Base-by-base conservation (phyloP, 352 stramenopile species). In the Phytophthora pluvialis region DNA sequence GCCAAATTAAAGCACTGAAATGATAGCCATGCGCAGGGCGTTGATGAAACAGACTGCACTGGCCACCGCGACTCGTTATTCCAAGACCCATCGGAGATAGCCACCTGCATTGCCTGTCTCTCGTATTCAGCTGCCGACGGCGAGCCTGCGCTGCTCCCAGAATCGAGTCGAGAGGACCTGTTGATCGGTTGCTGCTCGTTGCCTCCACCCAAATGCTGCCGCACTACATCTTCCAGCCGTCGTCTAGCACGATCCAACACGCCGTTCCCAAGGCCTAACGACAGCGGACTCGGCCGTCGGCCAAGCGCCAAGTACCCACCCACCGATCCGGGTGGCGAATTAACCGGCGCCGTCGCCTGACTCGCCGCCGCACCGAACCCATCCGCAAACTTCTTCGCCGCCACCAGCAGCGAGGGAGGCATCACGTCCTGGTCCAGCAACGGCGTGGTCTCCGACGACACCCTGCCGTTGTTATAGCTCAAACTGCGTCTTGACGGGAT, bases 1-100 rank as follows among this genome's bases (percentile, higher is more conserved):
- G 79, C 90, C 51, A 95, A 73, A 43, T 87, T 86, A 44, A 93
- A 93, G 42, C 84, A 93, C 66, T 93, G 84, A 52, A 94, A 95
- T 6, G 87, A 95, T 38, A 95, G 62, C 87, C 87, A 95, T 35
- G 82, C 81, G 48, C 70, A 79, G 12, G 59, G 42, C 7, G 62
- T 50, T 1, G 57, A 18, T 2, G 55, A 60, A 33, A 13, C 40
- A 29, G 55, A 29, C 39, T 57, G 58, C 40, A 31, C 44, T 52
- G 32, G 44, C 49, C 43, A 66, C 36, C 35, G 70, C 42, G 15
- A 70, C 33, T 60, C 49, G 26, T 36, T 40, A 9, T 33, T 33
- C 51, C 57, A 61, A 32, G 50, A 57, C 13, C 36, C 55, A 52
- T 69, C 60, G 1, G 31, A 36, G 12, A 52, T 15, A n/a, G 31